These are phyloP conservation scores for Arthroderma sp. DNA, from an alignment of 2,329 filamentous ascomycete species.

Conservation along the genomic window DNA sequence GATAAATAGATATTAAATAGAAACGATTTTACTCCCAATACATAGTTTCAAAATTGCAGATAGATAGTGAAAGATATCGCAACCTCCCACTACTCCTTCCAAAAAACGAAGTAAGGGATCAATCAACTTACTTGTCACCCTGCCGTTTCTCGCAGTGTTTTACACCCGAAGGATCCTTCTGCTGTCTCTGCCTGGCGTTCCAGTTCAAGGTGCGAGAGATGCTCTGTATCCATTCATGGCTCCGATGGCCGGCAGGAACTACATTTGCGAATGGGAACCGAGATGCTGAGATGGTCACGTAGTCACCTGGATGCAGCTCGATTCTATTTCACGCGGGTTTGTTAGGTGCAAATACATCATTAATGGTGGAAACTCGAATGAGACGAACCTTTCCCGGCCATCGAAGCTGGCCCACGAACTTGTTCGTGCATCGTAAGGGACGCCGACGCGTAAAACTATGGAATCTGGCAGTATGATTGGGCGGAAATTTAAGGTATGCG, in stretches of 20 bases:
- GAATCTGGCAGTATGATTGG: slow-evolving; percentile 93
- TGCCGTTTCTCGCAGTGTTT: neutral
- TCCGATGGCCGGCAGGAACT: slow-evolving; percentile 29
- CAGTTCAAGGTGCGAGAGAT: slow-evolving; percentile 39
- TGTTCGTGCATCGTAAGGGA: slow-evolving; percentile 85
- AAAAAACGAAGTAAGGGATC: too few species aligned
- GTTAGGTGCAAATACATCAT: neutral
- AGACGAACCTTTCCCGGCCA: slow-evolving; percentile 58
- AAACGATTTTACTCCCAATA: too few species aligned
- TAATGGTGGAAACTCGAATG: neutral
- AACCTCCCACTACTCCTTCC: too few species aligned
- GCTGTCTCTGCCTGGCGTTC: slow-evolving; percentile 37
- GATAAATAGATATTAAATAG: too few species aligned
- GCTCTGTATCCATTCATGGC: slow-evolving; percentile 39
- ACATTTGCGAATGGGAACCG: slow-evolving; percentile 40
- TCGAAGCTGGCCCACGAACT: slow-evolving; percentile 97
- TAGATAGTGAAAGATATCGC: too few species aligned
- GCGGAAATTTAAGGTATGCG: slow-evolving; percentile 79
- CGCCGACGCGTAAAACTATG: slow-evolving; percentile 80
- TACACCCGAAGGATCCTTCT: slow-evolving; percentile 12
- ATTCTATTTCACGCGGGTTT: slow-evolving; percentile 20
- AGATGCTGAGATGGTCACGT: slow-evolving; percentile 40
- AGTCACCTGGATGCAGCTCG: slow-evolving; percentile 37
- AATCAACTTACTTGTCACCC: too few species aligned
- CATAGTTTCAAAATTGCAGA: too few species aligned